Evolutionary conservation across 306 rosid species (phyloP).

Genomic region (Cyclanthera cordifolia): DNA sequence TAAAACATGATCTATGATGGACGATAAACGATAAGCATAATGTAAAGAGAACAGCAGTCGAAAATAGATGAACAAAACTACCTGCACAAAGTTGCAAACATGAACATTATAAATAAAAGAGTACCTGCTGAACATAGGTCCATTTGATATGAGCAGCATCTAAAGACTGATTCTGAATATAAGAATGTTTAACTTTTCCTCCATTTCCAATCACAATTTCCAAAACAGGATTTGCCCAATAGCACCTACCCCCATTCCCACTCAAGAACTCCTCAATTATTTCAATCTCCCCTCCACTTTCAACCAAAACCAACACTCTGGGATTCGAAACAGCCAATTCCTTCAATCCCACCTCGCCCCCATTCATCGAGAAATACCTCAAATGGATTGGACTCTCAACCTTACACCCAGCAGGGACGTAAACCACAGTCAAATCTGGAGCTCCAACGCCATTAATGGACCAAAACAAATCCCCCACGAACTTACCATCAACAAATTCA

Average conservation of each 20-base stretch:
- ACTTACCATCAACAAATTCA: slow-evolving; percentile 20
- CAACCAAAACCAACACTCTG: slow-evolving; percentile 71
- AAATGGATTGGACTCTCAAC: slow-evolving; percentile 54
- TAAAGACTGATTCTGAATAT: slow-evolving; percentile 68
- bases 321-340: slow-evolving; percentile 62
- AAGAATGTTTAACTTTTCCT: slow-evolving; percentile 75
- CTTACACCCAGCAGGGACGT: slow-evolving; percentile 58
- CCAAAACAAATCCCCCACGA: slow-evolving; percentile 70
- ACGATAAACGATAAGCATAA: not conserved
- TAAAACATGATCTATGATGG: not conserved
- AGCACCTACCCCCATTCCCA: slow-evolving; percentile 23
- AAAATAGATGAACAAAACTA: not conserved
- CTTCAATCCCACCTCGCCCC: slow-evolving; percentile 26
- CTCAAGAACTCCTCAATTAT: slow-evolving; percentile 61
- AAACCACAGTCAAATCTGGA: slow-evolving; percentile 63
- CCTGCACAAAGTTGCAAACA: not conserved
- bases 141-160: slow-evolving; percentile 78
- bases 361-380: slow-evolving; percentile 36
- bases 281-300: slow-evolving; percentile 59
- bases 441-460: slow-evolving; percentile 83
- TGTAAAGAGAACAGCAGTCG: not conserved
- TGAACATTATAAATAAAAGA: not conserved
- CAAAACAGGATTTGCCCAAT: slow-evolving; percentile 75
- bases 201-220: slow-evolving; percentile 58
- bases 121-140: slow-evolving; percentile 79